phyloP scores from a whole-genome alignment of 2,329 filamentous ascomycete species.

The Trichoderma simmonsii region DNA sequence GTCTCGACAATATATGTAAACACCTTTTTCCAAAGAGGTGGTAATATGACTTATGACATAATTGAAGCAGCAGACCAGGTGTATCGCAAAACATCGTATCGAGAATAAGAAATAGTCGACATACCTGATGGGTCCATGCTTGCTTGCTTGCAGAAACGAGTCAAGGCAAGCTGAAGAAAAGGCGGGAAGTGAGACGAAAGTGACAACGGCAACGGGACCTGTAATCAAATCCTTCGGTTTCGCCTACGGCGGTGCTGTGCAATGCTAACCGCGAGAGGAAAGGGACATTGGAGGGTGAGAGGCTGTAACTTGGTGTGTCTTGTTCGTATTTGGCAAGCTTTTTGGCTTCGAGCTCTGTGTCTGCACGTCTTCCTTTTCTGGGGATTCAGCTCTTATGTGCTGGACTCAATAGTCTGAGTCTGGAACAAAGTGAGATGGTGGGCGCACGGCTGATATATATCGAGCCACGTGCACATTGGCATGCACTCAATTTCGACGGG shows the following conservation, averaged over 20 bases:
- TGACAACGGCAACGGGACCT: neutral
- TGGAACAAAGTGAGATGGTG: neutral
- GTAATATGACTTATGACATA: neutral
- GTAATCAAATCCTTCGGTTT: conserved; percentile 1
- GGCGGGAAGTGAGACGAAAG: neutral
- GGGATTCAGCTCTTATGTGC: neutral
- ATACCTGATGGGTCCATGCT: conserved; percentile 2
- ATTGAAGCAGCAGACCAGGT: neutral
- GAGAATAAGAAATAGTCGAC: neutral
- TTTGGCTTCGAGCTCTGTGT: neutral
- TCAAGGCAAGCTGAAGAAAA: neutral
- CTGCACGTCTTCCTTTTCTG: neutral
- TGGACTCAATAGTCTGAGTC: neutral
- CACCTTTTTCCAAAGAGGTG: neutral
- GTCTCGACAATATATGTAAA: neutral
- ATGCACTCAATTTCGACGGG: neutral
- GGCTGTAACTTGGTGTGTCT: neutral
- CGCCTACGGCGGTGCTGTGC: neutral
- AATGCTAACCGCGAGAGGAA: neutral
- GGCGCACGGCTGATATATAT: neutral
- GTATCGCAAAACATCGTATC: neutral
- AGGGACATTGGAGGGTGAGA: neutral
- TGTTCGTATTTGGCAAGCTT: neutral
- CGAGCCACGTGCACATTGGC: neutral
- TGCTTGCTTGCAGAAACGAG: neutral